These are phyloP conservation scores for Alternaria sp. DNA, from an alignment of 2,329 filamentous ascomycete species.

Conservation along the genomic window DNA sequence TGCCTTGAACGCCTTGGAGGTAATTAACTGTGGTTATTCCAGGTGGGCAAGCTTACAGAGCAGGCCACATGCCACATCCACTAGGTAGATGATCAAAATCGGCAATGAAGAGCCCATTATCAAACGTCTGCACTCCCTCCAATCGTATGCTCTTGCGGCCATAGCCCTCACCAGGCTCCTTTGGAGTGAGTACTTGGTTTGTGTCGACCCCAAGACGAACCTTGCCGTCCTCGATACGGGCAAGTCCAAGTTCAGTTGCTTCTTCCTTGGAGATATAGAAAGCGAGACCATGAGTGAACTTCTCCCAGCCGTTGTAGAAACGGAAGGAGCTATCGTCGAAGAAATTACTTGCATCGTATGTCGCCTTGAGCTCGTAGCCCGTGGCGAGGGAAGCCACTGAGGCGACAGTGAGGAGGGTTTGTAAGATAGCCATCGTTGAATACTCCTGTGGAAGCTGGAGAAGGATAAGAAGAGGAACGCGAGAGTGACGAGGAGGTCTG, in stretches of 20 bases:
- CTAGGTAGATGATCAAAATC: conserved; percentile 44
- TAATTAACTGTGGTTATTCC: neutral
- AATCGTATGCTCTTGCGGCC: conserved; percentile 40
- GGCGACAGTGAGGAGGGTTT: neutral
- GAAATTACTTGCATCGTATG: conserved; percentile 32
- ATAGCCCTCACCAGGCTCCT: conserved; percentile 7
- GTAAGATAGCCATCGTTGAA: conserved; percentile 6
- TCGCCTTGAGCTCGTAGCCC: conserved; percentile 26
- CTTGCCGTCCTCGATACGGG: conserved; percentile 21
- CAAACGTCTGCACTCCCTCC: conserved; percentile 29
- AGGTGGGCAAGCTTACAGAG: conserved; percentile 30
- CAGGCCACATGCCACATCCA: conserved; percentile 43
- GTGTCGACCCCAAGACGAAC: conserved; percentile 38
- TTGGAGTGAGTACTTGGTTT: neutral
- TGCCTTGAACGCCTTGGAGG: no score
- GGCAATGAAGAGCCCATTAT: conserved; percentile 37
- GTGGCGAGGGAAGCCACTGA: neutral
- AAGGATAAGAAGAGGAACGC: neutral
- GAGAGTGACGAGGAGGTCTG: neutral
- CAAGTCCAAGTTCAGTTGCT: conserved; percentile 27
- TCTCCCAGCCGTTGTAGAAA: conserved; percentile 24
- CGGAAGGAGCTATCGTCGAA: conserved; percentile 23
- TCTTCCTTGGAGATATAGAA: conserved; percentile 30
- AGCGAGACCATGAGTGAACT: conserved; percentile 30
- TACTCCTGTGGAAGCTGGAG: neutral